Evolutionary conservation across 768 basidiomycete species (phyloP).

Genomic region (Podaxis pistillaris): DNA sequence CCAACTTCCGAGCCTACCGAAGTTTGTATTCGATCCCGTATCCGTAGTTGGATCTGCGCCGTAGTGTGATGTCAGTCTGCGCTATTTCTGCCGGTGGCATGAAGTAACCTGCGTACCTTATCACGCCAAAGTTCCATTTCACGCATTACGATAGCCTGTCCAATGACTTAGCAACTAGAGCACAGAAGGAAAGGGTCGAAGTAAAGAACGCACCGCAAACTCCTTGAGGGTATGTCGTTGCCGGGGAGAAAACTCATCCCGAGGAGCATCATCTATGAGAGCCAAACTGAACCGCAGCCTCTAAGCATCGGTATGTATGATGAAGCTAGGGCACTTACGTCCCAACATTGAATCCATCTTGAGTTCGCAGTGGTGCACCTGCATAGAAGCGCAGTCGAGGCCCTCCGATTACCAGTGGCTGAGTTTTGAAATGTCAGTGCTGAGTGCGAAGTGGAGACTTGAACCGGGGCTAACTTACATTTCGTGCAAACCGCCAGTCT

Average conservation of each 20-base stretch:
- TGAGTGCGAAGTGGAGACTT: not conserved
- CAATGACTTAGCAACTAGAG: conserved; percentile 21
- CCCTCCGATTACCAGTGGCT: conserved; percentile 70
- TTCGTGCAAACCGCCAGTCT: conserved; percentile 89
- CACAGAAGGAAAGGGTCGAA: not conserved
- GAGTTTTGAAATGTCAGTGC: not conserved
- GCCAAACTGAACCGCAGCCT: conserved; percentile 53
- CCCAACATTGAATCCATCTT: conserved; percentile 89
- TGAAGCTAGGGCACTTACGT: conserved; percentile 42
- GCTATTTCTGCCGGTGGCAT: not conserved
- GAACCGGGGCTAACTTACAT: conserved; percentile 46
- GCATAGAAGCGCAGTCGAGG: conserved; percentile 87
- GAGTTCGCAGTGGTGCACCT: conserved; percentile 84
- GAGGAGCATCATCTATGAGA: conserved; percentile 80
- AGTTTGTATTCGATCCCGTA: conserved; percentile 88
- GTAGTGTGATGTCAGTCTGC: not conserved
- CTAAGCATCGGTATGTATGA: not conserved
- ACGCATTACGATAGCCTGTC: conserved; percentile 80
- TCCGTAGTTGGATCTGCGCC: conserved; percentile 77
- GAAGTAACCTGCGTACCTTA: conserved; percentile 50
- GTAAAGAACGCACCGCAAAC: conserved; percentile 57
- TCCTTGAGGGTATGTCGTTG: conserved; percentile 92
- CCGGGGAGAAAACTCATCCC: conserved; percentile 82
- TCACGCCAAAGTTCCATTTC: conserved; percentile 96
- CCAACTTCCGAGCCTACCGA: conserved; percentile 51